Percentiles rank a stretch among this genome's conserved stretches.
Evolutionary conservation across 2,329 filamentous ascomycete genomes (phyloP).

Genomic region (Aureobasidium sp.): DNA sequence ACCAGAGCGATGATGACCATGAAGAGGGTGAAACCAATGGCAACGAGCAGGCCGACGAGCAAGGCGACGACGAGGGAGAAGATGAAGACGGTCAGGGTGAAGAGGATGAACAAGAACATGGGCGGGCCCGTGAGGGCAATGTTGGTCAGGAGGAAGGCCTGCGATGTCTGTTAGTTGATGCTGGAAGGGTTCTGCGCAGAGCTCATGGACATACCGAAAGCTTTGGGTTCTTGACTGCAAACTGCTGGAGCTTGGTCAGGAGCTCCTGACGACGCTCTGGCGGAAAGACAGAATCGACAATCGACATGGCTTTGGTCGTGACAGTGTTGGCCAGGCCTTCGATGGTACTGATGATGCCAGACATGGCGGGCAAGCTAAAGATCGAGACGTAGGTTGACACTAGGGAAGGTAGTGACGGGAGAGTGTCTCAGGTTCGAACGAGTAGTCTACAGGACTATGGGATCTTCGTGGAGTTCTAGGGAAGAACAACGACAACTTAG

Average conservation of each 20-base stretch:
- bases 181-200: background rate
- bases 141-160: constrained; percentile 65
- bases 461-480: background rate
- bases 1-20: constrained; percentile 60
- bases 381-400: background rate
- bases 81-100: constrained; percentile 55
- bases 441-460: background rate
- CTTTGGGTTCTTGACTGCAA: constrained; percentile 59
- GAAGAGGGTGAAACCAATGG: constrained; percentile 57
- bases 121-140: constrained; percentile 59
- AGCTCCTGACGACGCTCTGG: constrained; percentile 54
- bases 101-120: constrained; percentile 59
- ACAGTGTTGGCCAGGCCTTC: constrained; percentile 24
- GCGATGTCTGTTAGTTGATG: constrained; percentile 16
- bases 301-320: constrained; percentile 25
- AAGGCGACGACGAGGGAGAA: constrained; percentile 57
- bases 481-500: background rate
- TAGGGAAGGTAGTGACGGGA: background rate
- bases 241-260: constrained; percentile 46
- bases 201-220: constrained; percentile 51
- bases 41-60: constrained; percentile 43
- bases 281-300: constrained; percentile 49
- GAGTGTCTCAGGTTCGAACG: background rate
- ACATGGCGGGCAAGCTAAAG: constrained; percentile 4
- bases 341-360: constrained; percentile 23